These are phyloP conservation scores for Fagopyrum homotropicum DNA, from an alignment of 148 eudicot species.

Conservation along the genomic window DNA sequence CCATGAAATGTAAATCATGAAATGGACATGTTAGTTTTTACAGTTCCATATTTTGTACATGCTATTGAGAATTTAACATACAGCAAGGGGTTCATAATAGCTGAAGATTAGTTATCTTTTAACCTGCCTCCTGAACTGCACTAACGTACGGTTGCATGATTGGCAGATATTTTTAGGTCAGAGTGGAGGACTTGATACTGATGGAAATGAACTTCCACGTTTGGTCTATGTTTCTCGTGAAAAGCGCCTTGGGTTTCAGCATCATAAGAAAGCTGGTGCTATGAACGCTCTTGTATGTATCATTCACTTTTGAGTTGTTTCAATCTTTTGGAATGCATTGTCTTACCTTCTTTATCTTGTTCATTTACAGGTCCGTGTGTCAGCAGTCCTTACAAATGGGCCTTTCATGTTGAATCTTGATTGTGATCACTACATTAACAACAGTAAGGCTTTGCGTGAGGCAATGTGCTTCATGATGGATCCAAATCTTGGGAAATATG, in stretches of 20 bases:
- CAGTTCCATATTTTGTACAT: neutral
- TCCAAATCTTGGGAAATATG: slow-evolving; percentile 45
- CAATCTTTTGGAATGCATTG: neutral
- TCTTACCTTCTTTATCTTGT: neutral
- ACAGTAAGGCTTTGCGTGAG: slow-evolving; percentile 40
- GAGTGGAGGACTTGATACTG: slow-evolving; percentile 42
- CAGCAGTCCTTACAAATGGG: slow-evolving; percentile 38
- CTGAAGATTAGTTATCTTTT: neutral
- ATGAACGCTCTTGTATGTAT: slow-evolving; percentile 41
- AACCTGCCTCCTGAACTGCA: neutral
- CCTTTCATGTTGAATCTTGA: slow-evolving; percentile 42
- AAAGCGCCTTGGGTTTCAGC: slow-evolving; percentile 43
- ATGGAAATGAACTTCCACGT: slow-evolving; percentile 44
- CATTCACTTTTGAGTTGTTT: neutral
- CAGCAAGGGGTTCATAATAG: neutral
- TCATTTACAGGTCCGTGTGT: slow-evolving; percentile 32
- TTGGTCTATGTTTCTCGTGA: slow-evolving; percentile 45
- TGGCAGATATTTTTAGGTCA: slow-evolving; percentile 37
- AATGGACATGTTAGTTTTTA: neutral
- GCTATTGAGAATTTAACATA: neutral
- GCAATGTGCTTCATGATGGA: slow-evolving; percentile 52
- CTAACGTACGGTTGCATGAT: slow-evolving; percentile 9
- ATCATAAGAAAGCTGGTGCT: slow-evolving; percentile 47
- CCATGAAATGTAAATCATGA: neutral
- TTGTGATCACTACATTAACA: slow-evolving; percentile 41